These are phyloP conservation scores for Eucalyptus pauciflora DNA, from an alignment of 345 rosid genomes.

Conservation along the genomic window DNA sequence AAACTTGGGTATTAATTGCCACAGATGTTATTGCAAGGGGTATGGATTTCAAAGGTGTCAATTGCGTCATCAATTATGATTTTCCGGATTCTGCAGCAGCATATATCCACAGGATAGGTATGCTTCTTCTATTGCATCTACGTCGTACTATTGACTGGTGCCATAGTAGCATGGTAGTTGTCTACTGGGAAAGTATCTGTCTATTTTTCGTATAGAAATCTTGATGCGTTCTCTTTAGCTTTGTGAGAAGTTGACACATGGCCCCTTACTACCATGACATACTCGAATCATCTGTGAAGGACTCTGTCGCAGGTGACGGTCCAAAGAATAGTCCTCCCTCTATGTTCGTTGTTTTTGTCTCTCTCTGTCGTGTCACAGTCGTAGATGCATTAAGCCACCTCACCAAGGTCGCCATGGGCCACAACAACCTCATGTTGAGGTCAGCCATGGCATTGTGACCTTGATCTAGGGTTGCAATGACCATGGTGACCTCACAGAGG, in stretches of 20 bases:
- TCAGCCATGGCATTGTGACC: neutral
- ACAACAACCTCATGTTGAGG: neutral
- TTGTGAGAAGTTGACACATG: neutral
- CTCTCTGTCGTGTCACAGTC: neutral
- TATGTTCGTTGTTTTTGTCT: fast-evolving
- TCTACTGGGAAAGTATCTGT: neutral
- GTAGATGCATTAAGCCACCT: neutral
- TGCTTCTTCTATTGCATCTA: neutral
- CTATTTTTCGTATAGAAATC: neutral
- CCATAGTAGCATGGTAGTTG: neutral
- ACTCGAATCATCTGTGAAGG: neutral
- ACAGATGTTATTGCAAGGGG: conserved; percentile 95
- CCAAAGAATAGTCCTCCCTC: neutral
- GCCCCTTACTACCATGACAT: neutral
- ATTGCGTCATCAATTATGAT: conserved; percentile 86
- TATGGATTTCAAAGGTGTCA: conserved; percentile 97
- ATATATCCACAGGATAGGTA: conserved; percentile 95
- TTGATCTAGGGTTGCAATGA: neutral
- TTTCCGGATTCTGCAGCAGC: conserved; percentile 89
- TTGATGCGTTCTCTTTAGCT: neutral
- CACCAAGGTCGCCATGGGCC: neutral
- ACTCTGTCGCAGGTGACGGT: neutral
- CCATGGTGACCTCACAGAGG: neutral
- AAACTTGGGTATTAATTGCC: conserved; percentile 90
- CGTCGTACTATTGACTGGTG: neutral